phyloP scores from a whole-genome alignment of 2,329 filamentous ascomycete genomes.

The Diaporthe eres region DNA sequence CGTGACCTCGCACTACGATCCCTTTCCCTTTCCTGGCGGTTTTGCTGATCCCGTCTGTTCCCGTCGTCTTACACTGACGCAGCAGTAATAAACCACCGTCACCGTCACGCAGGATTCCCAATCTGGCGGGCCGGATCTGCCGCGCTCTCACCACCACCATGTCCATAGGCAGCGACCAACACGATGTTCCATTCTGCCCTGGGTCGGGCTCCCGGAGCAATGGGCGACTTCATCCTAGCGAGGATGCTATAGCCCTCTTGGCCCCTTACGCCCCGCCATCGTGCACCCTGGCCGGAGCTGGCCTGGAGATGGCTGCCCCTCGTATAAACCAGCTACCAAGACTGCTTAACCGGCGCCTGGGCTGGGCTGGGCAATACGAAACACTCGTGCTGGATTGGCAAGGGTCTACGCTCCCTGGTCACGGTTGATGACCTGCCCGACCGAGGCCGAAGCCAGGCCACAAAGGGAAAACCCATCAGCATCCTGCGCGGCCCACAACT shows the following conservation, averaged over 20 bases:
- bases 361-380: conserved; percentile 26
- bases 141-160: conserved; percentile 8
- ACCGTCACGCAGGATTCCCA: conserved; percentile 3
- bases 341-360: conserved; percentile 16
- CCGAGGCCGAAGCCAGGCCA: conserved; percentile 10
- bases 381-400: background rate
- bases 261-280: conserved; percentile 9
- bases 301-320: background rate
- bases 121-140: conserved; percentile 21
- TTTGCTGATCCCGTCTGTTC: conserved; percentile 10
- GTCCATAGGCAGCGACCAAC: background rate
- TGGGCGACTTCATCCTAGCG: conserved; percentile 28
- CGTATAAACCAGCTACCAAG: conserved; percentile 21
- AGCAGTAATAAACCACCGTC: background rate
- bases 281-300: background rate
- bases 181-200: background rate
- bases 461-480: conserved; percentile 14
- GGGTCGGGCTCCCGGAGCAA: conserved; percentile 10
- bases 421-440: background rate
- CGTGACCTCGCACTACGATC: conserved; percentile 9
- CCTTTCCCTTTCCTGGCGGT: background rate
- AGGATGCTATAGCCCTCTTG: conserved; percentile 19
- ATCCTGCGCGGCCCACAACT: conserved; percentile 20
- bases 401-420: conserved; percentile 13
- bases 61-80: conserved; percentile 13